Base-by-base conservation (phyloP, 2,329 filamentous ascomycete species). In the Fusarium dlaminii region DNA sequence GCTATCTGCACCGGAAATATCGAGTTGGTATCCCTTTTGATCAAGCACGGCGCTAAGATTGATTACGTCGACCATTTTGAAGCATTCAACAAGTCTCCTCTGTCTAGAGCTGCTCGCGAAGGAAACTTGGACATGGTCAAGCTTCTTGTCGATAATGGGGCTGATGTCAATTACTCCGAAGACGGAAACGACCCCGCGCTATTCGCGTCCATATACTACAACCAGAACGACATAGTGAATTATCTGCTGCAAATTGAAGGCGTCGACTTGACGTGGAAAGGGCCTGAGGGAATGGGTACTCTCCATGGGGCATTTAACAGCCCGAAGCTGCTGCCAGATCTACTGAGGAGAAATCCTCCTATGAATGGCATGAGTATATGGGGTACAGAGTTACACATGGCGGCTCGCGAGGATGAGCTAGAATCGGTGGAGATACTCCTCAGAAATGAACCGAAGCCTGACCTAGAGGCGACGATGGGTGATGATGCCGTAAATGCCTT, bases 71-170 rank as follows among this genome's bases (percentile, higher is more conserved):
- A 62, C n/a, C 3, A 10, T 3, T 8, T 36, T 6, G 37, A 20
- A 2, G 7, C 6, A 8, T 42, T 8, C n/a, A 29, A 12, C 24
- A 62, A 37, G 15, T 43, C 59, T 2, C 59, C 48, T 9, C 20
- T 55, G 2, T 54, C 59, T 2, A 43, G 30, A 42, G 48, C 59
- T 14, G 54, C 24, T 11, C 10, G 5, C 20, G 24, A 22, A 8
- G 39, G 39, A 22, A 10, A 45, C 8, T 7, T 62, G 15, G 59
- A 62, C 6, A 55, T 62, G 24, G 59, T 62, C 8, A 62, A 62
- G 39, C 37, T 62, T 45, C 48, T 62, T 7, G 2, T 62, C 1
- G 15, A 62, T 9, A 62, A 29, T 13, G 22, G 13, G 6, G 59
- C 59, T 20, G 59, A 55, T 20, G 12, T 55, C 18, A 55, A 62